Evolutionary conservation across 2,329 filamentous ascomycete species (phyloP).

Genomic region (Pseudohalonectria lignicola): DNA sequence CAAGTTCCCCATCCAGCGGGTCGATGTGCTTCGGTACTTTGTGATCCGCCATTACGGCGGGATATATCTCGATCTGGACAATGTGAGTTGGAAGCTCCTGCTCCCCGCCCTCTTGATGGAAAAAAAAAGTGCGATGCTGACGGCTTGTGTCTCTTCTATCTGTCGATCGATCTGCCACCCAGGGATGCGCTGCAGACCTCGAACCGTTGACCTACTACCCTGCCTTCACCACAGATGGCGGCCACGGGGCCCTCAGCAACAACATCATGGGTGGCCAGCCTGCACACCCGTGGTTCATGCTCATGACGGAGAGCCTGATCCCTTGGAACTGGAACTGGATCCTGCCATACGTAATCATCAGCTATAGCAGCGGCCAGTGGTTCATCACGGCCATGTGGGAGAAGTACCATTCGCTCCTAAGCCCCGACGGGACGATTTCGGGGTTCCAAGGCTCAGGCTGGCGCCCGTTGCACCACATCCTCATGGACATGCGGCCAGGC

Average conservation of each 20-base stretch:
- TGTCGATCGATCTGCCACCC: not conserved
- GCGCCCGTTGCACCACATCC: slow-evolving; percentile 11
- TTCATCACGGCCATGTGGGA: slow-evolving; percentile 64
- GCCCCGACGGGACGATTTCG: slow-evolving; percentile 10
- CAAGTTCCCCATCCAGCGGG: slow-evolving; percentile 63
- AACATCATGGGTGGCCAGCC: slow-evolving; percentile 60
- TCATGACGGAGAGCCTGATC: slow-evolving; percentile 51
- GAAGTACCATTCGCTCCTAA: slow-evolving; percentile 34
- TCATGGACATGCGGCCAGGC: slow-evolving; percentile 16
- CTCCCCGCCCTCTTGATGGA: not conserved
- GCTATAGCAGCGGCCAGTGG: slow-evolving; percentile 59
- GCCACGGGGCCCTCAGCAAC: slow-evolving; percentile 31
- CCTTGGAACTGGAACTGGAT: slow-evolving; percentile 57
- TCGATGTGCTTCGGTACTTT: slow-evolving; percentile 73
- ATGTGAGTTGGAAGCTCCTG: slow-evolving; percentile 7
- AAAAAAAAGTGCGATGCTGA: too few relatives aligned
- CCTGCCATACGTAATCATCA: slow-evolving; percentile 65
- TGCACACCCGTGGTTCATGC: slow-evolving; percentile 58
- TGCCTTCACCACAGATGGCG: slow-evolving; percentile 48
- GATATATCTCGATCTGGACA: slow-evolving; percentile 71
- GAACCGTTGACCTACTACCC: slow-evolving; percentile 56
- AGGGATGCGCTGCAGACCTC: slow-evolving; percentile 58
- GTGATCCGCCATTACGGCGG: slow-evolving; percentile 67
- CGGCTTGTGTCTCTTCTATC: too few relatives aligned
- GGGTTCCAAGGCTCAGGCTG: slow-evolving; percentile 8